These are phyloP conservation scores for Aspergillus kassunensis DNA, from an alignment of 495 filamentous ascomycete genomes.

Conservation along the genomic window DNA sequence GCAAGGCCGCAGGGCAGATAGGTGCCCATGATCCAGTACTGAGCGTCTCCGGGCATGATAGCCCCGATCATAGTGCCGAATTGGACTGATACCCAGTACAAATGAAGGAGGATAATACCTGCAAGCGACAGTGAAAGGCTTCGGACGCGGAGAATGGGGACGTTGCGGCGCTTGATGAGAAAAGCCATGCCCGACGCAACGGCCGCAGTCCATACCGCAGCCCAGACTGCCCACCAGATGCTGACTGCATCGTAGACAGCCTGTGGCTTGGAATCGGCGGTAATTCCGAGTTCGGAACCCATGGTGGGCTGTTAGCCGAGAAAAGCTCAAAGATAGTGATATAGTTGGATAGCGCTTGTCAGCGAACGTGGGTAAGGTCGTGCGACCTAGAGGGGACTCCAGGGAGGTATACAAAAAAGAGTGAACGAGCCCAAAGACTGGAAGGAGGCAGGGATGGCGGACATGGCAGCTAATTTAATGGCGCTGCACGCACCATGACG, in stretches of 20 bases:
- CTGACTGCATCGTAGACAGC: constrained; percentile 23
- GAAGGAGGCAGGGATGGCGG: not conserved
- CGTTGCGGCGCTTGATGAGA: constrained; percentile 51
- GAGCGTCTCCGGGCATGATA: constrained; percentile 50
- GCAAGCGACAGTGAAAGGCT: constrained; percentile 55
- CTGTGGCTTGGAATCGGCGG: constrained; percentile 25
- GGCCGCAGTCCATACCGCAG: constrained; percentile 50
- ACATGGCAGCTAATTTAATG: not conserved
- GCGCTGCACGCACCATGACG: not conserved
- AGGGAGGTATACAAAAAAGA: not conserved
- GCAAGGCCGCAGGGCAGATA: constrained; percentile 68
- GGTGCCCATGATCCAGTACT: constrained; percentile 74
- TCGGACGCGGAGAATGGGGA: constrained; percentile 60
- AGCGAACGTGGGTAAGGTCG: not conserved
- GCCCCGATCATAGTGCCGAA: constrained; percentile 58
- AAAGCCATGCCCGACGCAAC: constrained; percentile 50
- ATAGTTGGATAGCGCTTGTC: constrained; percentile 26
- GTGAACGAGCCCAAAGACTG: constrained; percentile 1
- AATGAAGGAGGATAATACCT: constrained; percentile 57
- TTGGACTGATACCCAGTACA: constrained; percentile 59
- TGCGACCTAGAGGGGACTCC: not conserved
- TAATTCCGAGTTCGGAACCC: constrained; percentile 36
- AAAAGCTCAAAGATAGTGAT: constrained; percentile 27
- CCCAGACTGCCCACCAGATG: constrained; percentile 35
- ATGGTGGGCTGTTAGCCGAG: constrained; percentile 18